Base-by-base conservation (phyloP, 805 yeast genomes). In the Barnettozyma californica region DNA sequence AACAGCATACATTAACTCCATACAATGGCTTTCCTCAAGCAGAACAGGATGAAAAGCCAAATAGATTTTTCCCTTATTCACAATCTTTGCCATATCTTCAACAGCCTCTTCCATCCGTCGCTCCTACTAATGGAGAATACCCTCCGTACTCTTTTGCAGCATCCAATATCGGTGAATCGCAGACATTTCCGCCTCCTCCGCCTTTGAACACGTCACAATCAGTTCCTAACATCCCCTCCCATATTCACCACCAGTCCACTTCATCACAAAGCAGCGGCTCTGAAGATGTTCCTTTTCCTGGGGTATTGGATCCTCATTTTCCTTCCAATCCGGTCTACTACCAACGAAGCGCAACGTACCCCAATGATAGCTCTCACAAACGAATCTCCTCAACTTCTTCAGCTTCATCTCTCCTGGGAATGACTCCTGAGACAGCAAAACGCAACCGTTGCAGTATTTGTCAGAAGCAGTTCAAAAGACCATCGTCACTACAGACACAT, bases 401-500 rank as follows among this genome's bases (percentile, higher is more conserved):
- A 2, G 25, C 36, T 5, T 39, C 44, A 1, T 56, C 66, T 1
- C 53, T 61, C 23, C 50, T 57, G 14, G 68, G 69, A 2, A 73
- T 70, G 76, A 63, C 73, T 0, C 71, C 73, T 4, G 73, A 69
- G 54, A 72, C 77, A 2, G 75, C 76, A 0, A 67, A 66, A 38
- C 57, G 73, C 43, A 78, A 77, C 56, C 65, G 77, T 45, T 71
- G 75, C 50, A 67, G 63, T 14, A 74, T 81, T 16, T 88, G 96
- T 64, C 75, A 78, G 42, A 87, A 88, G 63, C 81, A 78, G 46
- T 89, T 89, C 69, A 83, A 87, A 56, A 77, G 95, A 60, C 91
- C 95, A 9, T 83, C 90, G 10, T 87, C 94, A 1, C 69, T 88
- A 47, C 84, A 82, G 53, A 88, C 91, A 4, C 96, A 89, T 65